Evolutionary conservation across 228 moss, liverwort and hornwort species (phyloP), one percentile per base, ranked within the genome.

Genomic region (Sphagnum magellanicum): DNA sequence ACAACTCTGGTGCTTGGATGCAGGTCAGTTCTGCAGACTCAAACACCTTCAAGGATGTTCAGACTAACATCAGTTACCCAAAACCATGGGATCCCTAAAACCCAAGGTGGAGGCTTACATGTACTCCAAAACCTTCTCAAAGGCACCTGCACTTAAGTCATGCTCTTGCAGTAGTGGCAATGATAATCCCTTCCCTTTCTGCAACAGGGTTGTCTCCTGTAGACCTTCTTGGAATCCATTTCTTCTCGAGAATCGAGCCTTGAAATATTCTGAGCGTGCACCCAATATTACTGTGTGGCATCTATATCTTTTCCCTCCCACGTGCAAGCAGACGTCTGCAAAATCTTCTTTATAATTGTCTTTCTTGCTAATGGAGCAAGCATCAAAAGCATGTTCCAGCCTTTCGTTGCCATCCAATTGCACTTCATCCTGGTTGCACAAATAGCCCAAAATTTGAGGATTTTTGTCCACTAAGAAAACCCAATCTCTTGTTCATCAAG

Each of bases 261-360:
- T 89, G 68, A 96, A 96, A 50, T 96, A 96, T 70, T 96, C 91
- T 7, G 91, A 96, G 60, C 92, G 82, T 67, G 87, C 67, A 68
- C 78, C 83, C 63, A 96, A 79, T 5, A 92, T 81, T 74, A 92
- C 82, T 53, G 86, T 76, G 79, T 92, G 92, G 70, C 92, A 90
- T 74, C 89, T 81, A 16, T 91, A 92, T 64, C 67, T 83, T 67
- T 88, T 74, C 48, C 83, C 81, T 67, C 70, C 88, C 52, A 92
- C 92, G 50, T 87, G 76, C 61, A 96, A 86, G 63, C 78, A 81
- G 8, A 91, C 89, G 60, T 96, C 89, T 48, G 92, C 86, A 68
- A 89, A 80, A 70, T 92, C 92, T 71, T 89, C 84, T 73, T 84
- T 83, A 63, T 69, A 89, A 10, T 79, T 66, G 53, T 74, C 72